Percentiles rank a stretch among this genome's conserved stretches.
phyloP scores from a whole-genome alignment of 1,139 yeast species.

The Saccharomyces hybrid region DNA sequence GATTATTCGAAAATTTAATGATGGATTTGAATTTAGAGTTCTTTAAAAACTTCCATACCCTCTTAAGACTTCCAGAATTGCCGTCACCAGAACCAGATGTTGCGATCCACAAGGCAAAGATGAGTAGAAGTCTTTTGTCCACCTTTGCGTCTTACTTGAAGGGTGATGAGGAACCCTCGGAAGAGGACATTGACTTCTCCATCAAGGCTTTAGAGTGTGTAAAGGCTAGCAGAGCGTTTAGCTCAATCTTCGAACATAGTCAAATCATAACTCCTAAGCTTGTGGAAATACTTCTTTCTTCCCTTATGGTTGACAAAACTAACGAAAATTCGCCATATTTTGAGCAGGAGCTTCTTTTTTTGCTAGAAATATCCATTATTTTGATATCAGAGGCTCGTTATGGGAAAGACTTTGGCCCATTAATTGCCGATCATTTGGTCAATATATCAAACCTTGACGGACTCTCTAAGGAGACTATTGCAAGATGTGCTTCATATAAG shows the following conservation, averaged over 20 bases:
- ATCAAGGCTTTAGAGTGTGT: conserved; percentile 47
- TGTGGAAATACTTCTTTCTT: background rate
- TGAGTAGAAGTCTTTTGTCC: conserved; percentile 69
- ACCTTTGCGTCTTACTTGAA: conserved; percentile 88
- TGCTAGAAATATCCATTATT: conserved; percentile 2
- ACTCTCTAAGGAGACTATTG: conserved; percentile 20
- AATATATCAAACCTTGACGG: conserved; percentile 15
- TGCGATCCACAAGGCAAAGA: conserved; percentile 52
- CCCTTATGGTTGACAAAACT: background rate
- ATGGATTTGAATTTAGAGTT: conserved; percentile 59
- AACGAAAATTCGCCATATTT: conserved; percentile 2
- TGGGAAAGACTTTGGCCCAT: background rate
- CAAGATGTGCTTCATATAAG: conserved; percentile 28
- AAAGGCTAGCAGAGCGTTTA: conserved; percentile 1
- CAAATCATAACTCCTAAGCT: conserved; percentile 1
- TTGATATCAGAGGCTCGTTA: background rate
- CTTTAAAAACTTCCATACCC: conserved; percentile 56
- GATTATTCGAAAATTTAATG: conserved; percentile 65
- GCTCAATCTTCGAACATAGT: conserved; percentile 3
- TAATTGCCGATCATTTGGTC: conserved; percentile 8
- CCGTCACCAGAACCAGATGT: conserved; percentile 60
- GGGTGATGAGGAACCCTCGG: conserved; percentile 91
- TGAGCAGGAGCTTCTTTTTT: conserved; percentile 4
- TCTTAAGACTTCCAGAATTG: conserved; percentile 43
- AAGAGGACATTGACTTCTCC: conserved; percentile 83